These are phyloP conservation scores for Nicotiana attenuata DNA, from an alignment of 257 asterid species.

Conservation along the genomic window DNA sequence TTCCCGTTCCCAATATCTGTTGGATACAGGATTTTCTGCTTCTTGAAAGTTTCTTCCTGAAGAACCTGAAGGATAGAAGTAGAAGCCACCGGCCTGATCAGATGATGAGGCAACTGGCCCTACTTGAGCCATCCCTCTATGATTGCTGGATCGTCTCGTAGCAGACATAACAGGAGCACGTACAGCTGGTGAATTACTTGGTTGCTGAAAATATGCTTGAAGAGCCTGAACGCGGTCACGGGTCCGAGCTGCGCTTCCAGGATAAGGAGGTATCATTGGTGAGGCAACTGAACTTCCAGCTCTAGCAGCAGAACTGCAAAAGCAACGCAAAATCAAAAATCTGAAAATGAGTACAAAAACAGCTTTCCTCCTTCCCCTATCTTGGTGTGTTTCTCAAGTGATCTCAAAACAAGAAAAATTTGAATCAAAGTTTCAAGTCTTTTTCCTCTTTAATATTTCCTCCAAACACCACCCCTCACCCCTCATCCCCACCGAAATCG, in stretches of 20 bases:
- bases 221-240: constrained; percentile 68
- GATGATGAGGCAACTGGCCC: constrained; percentile 49
- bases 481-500: neutral
- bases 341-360: neutral
- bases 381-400: neutral
- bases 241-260: constrained; percentile 47
- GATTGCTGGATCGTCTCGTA: constrained; percentile 48
- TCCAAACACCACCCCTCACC: neutral
- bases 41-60: constrained; percentile 62
- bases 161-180: constrained; percentile 40
- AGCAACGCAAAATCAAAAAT: neutral
- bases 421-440: neutral
- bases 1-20: constrained; percentile 56
- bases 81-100: constrained; percentile 52
- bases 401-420: constrained; percentile 6
- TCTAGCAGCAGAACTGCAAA: constrained; percentile 58
- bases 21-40: constrained; percentile 42
- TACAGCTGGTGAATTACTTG: constrained; percentile 39
- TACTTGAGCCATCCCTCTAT: constrained; percentile 48
- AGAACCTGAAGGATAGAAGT: constrained; percentile 52
- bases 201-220: constrained; percentile 68
- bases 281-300: constrained; percentile 66
- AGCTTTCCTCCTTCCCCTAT: neutral
- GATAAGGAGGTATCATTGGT: constrained; percentile 56
- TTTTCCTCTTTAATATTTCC: neutral